A percentile compares a stretch with the other conserved stretches of the same genome.
phyloP scores from a whole-genome alignment of 768 basidiomycete genomes.

The Calvatia gigantea region DNA sequence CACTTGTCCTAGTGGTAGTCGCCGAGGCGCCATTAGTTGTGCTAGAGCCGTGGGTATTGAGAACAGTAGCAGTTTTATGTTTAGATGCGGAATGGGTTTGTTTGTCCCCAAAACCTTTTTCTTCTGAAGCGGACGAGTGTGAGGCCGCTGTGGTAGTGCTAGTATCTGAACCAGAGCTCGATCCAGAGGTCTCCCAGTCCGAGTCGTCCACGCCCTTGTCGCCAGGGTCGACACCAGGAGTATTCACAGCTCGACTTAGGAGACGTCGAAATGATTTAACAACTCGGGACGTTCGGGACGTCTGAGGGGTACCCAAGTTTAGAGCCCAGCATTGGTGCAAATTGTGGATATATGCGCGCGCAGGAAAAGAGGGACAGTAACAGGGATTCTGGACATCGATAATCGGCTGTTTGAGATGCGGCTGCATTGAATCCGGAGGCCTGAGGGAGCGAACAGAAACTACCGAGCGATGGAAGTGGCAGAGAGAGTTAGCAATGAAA shows the following conservation, averaged over 20 bases:
- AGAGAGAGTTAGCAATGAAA: not conserved
- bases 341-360: constrained; percentile 41
- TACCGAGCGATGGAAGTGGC: not conserved
- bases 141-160: not conserved
- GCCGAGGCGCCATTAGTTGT: too few species aligned
- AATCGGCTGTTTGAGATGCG: constrained; percentile 23
- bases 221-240: constrained; percentile 3
- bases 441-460: not conserved
- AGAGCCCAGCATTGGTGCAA: constrained; percentile 31
- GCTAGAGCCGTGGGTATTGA: not conserved
- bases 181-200: constrained; percentile 12
- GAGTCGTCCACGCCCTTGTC: constrained; percentile 11
- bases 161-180: not conserved
- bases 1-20: not conserved
- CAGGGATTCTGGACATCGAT: constrained; percentile 54
- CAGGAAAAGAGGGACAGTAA: constrained; percentile 51
- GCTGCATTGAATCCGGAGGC: not conserved
- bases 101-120: not conserved
- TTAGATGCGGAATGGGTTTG: not conserved
- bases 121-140: not conserved
- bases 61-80: not conserved
- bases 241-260: constrained; percentile 26
- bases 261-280: constrained; percentile 29
- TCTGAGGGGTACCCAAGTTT: constrained; percentile 14
- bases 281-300: constrained; percentile 12